Conservation (phyloP, 805 yeast species). For the Saturnispora gosingensis region DNA sequence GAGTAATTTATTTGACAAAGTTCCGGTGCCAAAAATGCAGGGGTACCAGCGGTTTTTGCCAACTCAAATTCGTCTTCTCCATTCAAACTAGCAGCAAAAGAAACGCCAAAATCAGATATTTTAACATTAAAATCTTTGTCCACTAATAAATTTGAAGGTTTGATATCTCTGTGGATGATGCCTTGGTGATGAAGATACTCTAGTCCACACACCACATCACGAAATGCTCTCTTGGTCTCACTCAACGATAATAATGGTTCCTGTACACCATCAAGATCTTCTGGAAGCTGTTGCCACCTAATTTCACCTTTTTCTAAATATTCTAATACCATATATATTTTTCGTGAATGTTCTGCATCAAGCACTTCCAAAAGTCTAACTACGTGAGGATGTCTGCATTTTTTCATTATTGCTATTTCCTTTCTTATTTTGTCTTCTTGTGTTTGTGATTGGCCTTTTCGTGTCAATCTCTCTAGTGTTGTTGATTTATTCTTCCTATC, state of each 20-base stretch:
- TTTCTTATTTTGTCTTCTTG: conserved; percentile 69
- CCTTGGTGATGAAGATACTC: conserved; percentile 89
- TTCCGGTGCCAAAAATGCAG: conserved; percentile 95
- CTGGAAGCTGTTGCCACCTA: conserved; percentile 53
- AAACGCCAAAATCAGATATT: conserved; percentile 95
- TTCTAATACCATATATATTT: conserved; percentile 84
- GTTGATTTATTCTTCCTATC: conserved; percentile 53
- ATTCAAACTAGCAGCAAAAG: conserved; percentile 51
- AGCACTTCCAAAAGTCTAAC: conserved; percentile 78
- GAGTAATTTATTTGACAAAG: conserved; percentile 54
- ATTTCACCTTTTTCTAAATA: conserved; percentile 88
- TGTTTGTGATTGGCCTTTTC: conserved; percentile 22
- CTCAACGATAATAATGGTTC: conserved; percentile 62
- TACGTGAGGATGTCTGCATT: conserved; percentile 87
- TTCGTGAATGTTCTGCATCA: conserved; percentile 75
- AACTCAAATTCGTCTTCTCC: conserved; percentile 63
- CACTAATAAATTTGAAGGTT: conserved; percentile 84
- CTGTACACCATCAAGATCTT: conserved; percentile 15
- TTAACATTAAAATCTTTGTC: conserved; percentile 66
- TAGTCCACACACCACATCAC: conserved; percentile 80
- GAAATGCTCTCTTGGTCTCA: conserved; percentile 60
- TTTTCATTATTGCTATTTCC: conserved; percentile 90
- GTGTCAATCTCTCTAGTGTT: conserved; percentile 32
- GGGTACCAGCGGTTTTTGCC: conserved; percentile 96
- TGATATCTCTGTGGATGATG: conserved; percentile 89